Percentiles rank a stretch among this genome's conserved stretches.
These are phyloP conservation scores for Polyporus arcularius DNA, from an alignment of 768 basidiomycete genomes.

Conservation along the genomic window DNA sequence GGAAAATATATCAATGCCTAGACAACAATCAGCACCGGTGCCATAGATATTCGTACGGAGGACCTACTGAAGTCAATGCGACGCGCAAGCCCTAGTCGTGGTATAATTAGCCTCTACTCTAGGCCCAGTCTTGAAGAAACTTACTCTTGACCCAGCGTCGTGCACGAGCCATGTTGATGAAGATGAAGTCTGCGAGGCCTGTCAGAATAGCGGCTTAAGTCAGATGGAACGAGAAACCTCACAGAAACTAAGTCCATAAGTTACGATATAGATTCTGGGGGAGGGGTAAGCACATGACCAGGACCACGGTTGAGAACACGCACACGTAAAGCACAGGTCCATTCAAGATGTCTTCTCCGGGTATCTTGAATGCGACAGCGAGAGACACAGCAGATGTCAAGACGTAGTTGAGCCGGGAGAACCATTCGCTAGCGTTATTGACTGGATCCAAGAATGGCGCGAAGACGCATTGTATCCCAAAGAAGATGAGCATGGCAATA, in stretches of 20 bases:
- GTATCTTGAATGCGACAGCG: conserved; percentile 58
- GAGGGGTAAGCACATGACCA: background rate
- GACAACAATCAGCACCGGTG: background rate
- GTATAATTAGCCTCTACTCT: background rate
- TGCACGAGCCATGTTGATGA: conserved; percentile 53
- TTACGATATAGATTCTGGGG: conserved; percentile 49
- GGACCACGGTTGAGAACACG: conserved; percentile 27
- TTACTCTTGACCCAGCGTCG: conserved; percentile 64
- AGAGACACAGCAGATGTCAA: conserved; percentile 64
- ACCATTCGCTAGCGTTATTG: conserved; percentile 77
- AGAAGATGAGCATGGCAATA: conserved; percentile 56
- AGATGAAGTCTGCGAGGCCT: conserved; percentile 57
- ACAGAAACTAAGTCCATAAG: conserved; percentile 73
- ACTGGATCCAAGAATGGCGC: conserved; percentile 70
- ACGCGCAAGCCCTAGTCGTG: conserved; percentile 48
- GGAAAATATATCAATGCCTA: conserved; percentile 81
- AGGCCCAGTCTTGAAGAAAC: conserved; percentile 20
- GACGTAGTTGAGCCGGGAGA: conserved; percentile 70
- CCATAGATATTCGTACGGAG: background rate
- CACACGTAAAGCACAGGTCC: conserved; percentile 68
- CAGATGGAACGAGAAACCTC: conserved; percentile 22
- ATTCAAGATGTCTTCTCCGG: conserved; percentile 53
- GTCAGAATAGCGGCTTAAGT: conserved; percentile 1
- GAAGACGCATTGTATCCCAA: conserved; percentile 58
- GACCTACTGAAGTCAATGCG: conserved; percentile 73